phyloP scores from a whole-genome alignment of 345 rosid genomes.

The Boechera divaricarpa region DNA sequence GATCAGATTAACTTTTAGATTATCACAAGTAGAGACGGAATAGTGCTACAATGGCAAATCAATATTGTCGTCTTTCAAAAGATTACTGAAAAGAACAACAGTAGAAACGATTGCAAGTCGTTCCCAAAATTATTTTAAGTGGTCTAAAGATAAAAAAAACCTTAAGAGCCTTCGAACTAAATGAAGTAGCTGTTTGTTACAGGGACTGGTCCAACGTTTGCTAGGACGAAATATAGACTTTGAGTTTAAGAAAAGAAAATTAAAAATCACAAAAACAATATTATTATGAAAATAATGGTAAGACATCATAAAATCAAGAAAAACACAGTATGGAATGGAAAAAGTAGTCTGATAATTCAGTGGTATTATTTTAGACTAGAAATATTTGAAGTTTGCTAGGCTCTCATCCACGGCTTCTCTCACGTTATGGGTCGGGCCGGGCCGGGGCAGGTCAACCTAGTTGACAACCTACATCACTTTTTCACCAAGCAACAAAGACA shows the following conservation, averaged over 20 bases:
- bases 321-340: too few species aligned
- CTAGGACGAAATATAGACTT: too few species aligned
- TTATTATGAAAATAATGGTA: neutral
- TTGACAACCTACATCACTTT: neutral
- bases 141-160: too few species aligned
- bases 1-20: neutral
- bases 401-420: too few species aligned
- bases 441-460: too few species aligned
- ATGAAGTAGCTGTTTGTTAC: neutral
- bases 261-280: too few species aligned
- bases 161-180: neutral
- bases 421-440: too few species aligned
- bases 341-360: neutral
- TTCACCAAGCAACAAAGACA: slow-evolving; percentile 22
- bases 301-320: neutral
- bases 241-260: too few species aligned
- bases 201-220: too few species aligned
- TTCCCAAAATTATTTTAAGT: neutral
- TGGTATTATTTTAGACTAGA: neutral
- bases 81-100: neutral
- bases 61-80: neutral
- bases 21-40: neutral
- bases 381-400: too few species aligned
- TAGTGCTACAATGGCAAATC: slow-evolving; percentile 8
- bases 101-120: neutral